Evolutionary conservation across 2,329 filamentous ascomycete genomes (phyloP).

Genomic region (Diatrype stigma): DNA sequence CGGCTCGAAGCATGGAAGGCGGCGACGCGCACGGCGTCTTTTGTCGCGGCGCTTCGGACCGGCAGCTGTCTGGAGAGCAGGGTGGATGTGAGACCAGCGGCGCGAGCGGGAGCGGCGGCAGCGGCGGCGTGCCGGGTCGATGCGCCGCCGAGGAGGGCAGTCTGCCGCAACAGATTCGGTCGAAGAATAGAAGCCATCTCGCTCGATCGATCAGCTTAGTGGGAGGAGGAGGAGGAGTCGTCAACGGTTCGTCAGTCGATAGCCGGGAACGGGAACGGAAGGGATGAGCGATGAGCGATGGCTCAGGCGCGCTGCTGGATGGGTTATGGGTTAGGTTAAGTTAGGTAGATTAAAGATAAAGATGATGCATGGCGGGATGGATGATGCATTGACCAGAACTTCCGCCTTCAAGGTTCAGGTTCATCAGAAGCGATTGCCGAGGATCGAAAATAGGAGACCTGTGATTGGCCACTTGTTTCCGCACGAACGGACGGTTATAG

Average conservation of each 20-base stretch:
- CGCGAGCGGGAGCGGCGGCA: conserved; percentile 25
- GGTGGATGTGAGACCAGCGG: no score
- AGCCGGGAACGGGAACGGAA: no score
- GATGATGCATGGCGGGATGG: conserved; percentile 7
- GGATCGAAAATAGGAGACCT: conserved; percentile 41
- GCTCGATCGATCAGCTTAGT: conserved; percentile 4
- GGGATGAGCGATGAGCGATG: no score
- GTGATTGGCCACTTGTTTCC: conserved; percentile 38
- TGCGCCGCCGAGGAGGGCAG: no score
- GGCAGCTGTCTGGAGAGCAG: conserved; percentile 27
- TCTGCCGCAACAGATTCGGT: conserved; percentile 52
- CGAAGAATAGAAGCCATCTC: conserved; percentile 55
- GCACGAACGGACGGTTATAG: neutral
- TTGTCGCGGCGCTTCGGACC: conserved; percentile 24
- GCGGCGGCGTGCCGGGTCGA: conserved; percentile 35
- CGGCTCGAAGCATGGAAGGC: conserved; percentile 83
- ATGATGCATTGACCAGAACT: conserved; percentile 24
- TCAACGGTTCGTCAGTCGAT: no score
- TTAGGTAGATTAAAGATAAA: conserved; percentile 16
- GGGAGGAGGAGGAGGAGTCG: no score
- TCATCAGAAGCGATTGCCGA: conserved; percentile 41
- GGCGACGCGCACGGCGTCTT: conserved; percentile 53
- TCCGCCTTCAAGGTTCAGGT: conserved; percentile 1
- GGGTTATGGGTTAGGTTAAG: no score
- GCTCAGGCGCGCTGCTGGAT: no score